phyloP scores from a whole-genome alignment of 164 flowering plant species.

The Chloranthus sessilifolius region DNA sequence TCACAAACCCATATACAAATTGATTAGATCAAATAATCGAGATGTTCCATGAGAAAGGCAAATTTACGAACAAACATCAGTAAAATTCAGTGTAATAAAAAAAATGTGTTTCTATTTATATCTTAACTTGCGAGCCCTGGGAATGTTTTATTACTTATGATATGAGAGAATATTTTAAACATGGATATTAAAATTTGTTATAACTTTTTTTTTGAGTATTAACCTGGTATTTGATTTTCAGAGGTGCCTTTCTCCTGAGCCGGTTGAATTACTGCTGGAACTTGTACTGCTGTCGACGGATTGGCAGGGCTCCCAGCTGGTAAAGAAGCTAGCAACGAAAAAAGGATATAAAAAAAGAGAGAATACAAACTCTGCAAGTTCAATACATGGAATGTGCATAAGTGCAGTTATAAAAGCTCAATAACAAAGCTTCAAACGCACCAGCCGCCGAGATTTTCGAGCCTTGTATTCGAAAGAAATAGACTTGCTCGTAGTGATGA shows the following conservation, averaged over 20 bases:
- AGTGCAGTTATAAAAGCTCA: neutral
- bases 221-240: slow-evolving; percentile 25
- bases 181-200: too few species aligned
- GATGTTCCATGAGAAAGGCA: too few species aligned
- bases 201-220: too few species aligned
- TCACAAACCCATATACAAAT: too few species aligned
- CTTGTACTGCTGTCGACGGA: slow-evolving; percentile 21
- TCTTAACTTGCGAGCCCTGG: too few species aligned
- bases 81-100: too few species aligned
- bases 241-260: slow-evolving; percentile 20
- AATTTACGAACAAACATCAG: too few species aligned
- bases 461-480: slow-evolving; percentile 45
- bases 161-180: too few species aligned
- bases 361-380: neutral
- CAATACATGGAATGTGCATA: neutral
- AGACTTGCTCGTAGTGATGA: slow-evolving; percentile 78
- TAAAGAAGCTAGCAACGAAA: slow-evolving; percentile 10
- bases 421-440: slow-evolving; percentile 15
- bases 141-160: too few species aligned
- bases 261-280: slow-evolving; percentile 6
- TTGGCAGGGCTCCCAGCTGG: slow-evolving; percentile 9
- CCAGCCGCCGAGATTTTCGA: slow-evolving; percentile 30
- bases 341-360: too few species aligned
- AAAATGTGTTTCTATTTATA: too few species aligned
- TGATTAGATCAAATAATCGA: too few species aligned